Base-by-base conservation (phyloP, 768 basidiomycete species). In the Lepiota brunneoincarnata region DNA sequence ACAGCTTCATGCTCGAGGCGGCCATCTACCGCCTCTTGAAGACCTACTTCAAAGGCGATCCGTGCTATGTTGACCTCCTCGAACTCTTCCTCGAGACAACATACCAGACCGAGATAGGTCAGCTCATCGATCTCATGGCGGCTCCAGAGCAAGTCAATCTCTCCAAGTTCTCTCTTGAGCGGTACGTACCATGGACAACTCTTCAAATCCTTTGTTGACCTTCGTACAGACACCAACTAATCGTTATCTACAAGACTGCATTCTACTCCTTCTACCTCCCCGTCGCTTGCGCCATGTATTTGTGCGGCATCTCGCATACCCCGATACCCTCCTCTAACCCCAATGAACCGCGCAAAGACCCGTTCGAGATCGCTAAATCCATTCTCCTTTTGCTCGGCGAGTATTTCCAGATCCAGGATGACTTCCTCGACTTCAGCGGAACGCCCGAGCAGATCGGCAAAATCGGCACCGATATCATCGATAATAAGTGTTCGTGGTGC, bases 221-320 rank as follows among this genome's bases (percentile, higher is more conserved):
- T 51, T 31, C 17, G 46, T 24, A 26, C 64, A 95, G 93, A 67
- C 93, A 98, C 67, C 81, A 83, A 56, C 81, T 91, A 53, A 98
- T 98, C 67, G 96, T 98, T 49, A 80, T 92, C 58, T 98, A 94
- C 84, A 99, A 99, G 74, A 98, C 96, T 24, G 91, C 96, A 0
- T 96, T 82, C 74, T 99, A 98, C 73, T 97, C 93, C 26, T 98
- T 98, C 82, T 97, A 98, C 75, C 91, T 99, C 59, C 93, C 97
- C 43, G 93, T 98, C 59, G 97, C 96, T 12, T 86, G 94, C 58
- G 93, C 93, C 10, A 87, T 98, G 85, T 82, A 86, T 68, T 76
- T 94, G 69, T 81, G 79, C 61, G 74, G 75, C 46, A 79, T 92
- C 49, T 83, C 88, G 6, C 43, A 47, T 41, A 64, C 48, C 44